Base-by-base conservation (phyloP, 1,139 yeast species). In the Sugiyamaella neomexicana region DNA sequence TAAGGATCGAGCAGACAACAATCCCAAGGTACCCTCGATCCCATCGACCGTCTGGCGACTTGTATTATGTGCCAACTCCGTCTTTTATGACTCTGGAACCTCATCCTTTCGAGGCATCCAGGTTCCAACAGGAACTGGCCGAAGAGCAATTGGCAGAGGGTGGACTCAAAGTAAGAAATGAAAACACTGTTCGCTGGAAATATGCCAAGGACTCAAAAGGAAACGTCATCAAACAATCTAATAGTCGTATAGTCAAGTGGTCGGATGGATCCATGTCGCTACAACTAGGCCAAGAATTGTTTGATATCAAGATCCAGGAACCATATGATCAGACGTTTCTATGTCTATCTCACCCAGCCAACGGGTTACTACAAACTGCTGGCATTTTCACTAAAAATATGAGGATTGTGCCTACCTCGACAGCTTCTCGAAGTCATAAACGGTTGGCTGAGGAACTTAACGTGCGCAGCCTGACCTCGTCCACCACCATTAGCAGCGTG, bases 221-320 rank as follows among this genome's bases (percentile, higher is more conserved):
- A 27, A 78, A 80, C 55, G 82, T 87, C 61, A 64, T 66, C 64
- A 88, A 88, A 65, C 96, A 90, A 68, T 86, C 96, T 5, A 93
- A 93, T 67, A 85, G 97, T 2, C 90, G 93, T 66, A 84, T 91
- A 56, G 80, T 93, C 31, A 86, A 88, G 68, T 93, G 99, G 99
- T 86, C 87, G 55, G 98, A 93, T 71, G 99, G 99, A 0, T 78
- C 88, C 4, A 71, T 85, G 60, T 89, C 97, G 1, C 75, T 93
- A 58, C 91, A 89, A 65, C 75, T 95, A 45, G 99, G 99, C 16
- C 79, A 77, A 49, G 99, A 93, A 71, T 79, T 86, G 62, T 93
- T 91, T 65, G 98, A 91, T 67, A 84, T 89, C 36, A 77, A 81
- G 56, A 75, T 80, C 20, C 71, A 70, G 56, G 78, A 82, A 56